Evolutionary conservation across 2,329 filamentous ascomycete species (phyloP).

Genomic region (Colletotrichum trifolii): DNA sequence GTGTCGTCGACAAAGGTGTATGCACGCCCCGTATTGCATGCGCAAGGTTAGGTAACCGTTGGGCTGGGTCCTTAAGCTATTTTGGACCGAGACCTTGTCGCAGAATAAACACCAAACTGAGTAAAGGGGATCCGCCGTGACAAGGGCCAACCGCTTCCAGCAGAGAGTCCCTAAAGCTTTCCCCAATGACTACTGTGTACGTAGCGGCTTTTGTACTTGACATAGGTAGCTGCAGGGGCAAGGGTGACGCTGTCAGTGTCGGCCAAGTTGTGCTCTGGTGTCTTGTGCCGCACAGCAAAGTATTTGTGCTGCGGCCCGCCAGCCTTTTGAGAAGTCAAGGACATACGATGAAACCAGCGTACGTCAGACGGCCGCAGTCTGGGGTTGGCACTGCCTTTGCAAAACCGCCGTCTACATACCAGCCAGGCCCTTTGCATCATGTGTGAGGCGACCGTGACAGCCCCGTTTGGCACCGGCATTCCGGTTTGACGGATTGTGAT

Average conservation of each 20-base stretch:
- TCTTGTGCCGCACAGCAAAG: background rate
- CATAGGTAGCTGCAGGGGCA: slow-evolving; percentile 7
- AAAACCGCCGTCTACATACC: too few species aligned
- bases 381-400: slow-evolving; percentile 1
- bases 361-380: slow-evolving; percentile 12
- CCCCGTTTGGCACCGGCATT: slow-evolving; percentile 15
- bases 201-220: too few species aligned
- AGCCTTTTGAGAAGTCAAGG: too few species aligned
- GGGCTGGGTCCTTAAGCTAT: slow-evolving; percentile 29
- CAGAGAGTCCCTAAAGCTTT: slow-evolving; percentile 15
- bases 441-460: background rate
- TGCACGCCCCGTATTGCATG: slow-evolving; percentile 8
- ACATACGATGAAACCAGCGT: slow-evolving; percentile 14
- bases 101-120: slow-evolving; percentile 29
- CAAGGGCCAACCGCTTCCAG: slow-evolving; percentile 19
- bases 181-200: slow-evolving; percentile 15
- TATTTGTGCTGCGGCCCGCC: background rate
- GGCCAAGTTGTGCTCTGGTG: background rate
- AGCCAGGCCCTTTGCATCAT: background rate
- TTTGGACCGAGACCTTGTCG: slow-evolving; percentile 32
- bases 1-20: slow-evolving; percentile 16
- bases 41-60: slow-evolving; percentile 20
- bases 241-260: slow-evolving; percentile 24
- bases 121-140: slow-evolving; percentile 19
- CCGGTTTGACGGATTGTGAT: slow-evolving; percentile 34